These are phyloP conservation scores for Pichia cactophila DNA, from an alignment of 1,139 yeast species.

Conservation along the genomic window DNA sequence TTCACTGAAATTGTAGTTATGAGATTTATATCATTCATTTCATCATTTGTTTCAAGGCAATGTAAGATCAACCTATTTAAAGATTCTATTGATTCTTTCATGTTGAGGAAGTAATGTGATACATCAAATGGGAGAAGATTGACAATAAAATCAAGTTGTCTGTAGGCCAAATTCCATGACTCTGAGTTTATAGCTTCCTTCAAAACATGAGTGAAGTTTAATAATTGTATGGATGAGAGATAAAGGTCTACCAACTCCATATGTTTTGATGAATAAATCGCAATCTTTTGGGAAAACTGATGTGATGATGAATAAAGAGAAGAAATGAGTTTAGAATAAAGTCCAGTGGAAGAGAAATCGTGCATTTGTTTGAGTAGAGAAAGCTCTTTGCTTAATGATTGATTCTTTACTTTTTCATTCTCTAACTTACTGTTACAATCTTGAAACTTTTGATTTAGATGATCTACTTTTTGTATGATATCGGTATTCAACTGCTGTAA, in stretches of 20 bases:
- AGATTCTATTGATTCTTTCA: background rate
- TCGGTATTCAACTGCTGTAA: background rate
- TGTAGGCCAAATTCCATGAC: background rate
- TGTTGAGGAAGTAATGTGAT: background rate
- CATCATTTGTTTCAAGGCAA: slow-evolving; percentile 2
- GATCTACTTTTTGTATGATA: background rate
- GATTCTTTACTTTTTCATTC: background rate
- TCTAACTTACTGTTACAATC: background rate
- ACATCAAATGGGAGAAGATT: slow-evolving; percentile 3
- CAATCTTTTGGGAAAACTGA: background rate
- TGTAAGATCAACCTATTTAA: slow-evolving; percentile 2
- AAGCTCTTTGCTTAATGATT: background rate
- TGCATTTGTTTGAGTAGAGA: too few species aligned
- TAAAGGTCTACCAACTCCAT: background rate
- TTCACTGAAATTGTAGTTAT: background rate
- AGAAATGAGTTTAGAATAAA: background rate
- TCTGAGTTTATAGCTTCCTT: background rate
- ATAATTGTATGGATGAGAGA: background rate
- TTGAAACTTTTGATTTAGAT: background rate
- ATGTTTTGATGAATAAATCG: background rate
- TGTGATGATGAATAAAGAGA: background rate
- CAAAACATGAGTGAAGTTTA: background rate
- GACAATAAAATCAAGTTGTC: slow-evolving; percentile 1
- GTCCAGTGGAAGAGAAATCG: background rate
- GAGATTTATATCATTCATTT: slow-evolving; percentile 4